phyloP scores from a whole-genome alignment of 129 eudicot genomes.

The Daucus carota region DNA sequence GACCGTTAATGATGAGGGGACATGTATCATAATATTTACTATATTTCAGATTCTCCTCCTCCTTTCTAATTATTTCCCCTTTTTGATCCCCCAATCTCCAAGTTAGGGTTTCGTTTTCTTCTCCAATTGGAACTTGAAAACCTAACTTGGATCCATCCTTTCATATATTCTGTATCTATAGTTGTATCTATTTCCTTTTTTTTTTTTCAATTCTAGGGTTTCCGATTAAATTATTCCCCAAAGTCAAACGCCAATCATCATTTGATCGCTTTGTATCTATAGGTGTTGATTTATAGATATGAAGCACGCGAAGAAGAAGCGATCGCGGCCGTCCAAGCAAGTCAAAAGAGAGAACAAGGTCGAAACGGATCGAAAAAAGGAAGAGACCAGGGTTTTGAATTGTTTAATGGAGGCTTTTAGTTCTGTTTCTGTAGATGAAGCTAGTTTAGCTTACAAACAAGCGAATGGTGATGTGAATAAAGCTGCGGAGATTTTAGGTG shows the following conservation, averaged over 20 bases:
- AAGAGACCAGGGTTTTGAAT: slow-evolving; percentile 26
- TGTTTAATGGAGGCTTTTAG: slow-evolving; percentile 43
- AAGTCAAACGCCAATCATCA: neutral
- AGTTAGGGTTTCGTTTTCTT: slow-evolving; percentile 32
- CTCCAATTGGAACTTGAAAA: neutral
- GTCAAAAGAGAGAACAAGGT: slow-evolving; percentile 12
- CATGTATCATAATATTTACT: neutral
- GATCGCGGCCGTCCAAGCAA: slow-evolving; percentile 31
- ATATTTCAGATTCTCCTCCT: neutral
- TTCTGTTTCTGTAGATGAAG: slow-evolving; percentile 54
- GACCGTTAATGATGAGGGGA: neutral
- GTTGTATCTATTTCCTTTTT: neutral
- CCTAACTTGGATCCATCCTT: neutral
- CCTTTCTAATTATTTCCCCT: neutral
- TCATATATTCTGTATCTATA: neutral
- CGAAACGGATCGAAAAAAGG: neutral
- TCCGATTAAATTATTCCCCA: neutral
- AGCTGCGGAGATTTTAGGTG: slow-evolving; percentile 49
- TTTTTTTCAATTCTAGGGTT: neutral
- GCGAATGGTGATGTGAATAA: slow-evolving; percentile 42
- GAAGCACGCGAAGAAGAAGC: slow-evolving; percentile 75
- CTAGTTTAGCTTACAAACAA: slow-evolving; percentile 30
- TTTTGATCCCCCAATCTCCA: neutral
- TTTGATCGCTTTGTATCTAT: neutral
- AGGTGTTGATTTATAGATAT: slow-evolving; percentile 14